Percentiles rank a stretch among this genome's conserved stretches.
Evolutionary conservation across 2,329 filamentous ascomycete species (phyloP).

Genomic region (Aspergillus arachidicola): DNA sequence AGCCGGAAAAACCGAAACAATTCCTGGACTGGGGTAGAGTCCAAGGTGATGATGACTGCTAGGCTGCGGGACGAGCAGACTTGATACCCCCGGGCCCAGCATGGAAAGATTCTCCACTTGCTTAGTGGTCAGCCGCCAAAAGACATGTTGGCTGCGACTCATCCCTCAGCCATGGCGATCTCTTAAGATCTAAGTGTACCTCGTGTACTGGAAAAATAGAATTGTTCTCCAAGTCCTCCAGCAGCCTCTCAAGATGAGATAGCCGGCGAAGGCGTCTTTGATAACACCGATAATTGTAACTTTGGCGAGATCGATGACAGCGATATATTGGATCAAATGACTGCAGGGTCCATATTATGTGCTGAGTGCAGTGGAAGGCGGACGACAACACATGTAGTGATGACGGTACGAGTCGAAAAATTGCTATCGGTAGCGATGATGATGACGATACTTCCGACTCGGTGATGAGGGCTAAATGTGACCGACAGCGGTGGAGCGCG

Average conservation of each 20-base stretch:
- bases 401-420: background rate
- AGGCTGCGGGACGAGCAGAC: background rate
- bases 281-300: background rate
- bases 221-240: no score
- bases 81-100: background rate
- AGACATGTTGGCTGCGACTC: background rate
- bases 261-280: background rate
- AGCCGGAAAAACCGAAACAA: background rate
- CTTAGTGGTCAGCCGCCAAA: background rate
- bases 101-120: background rate
- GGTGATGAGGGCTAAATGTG: no score
- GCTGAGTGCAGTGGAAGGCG: background rate
- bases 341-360: background rate
- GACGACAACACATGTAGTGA: background rate
- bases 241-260: background rate
- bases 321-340: background rate
- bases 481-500: background rate
- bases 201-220: background rate
- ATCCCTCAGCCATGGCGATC: background rate
- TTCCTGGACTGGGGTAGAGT: background rate
- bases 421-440: background rate
- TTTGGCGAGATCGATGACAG: background rate
- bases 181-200: background rate
- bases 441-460: background rate
- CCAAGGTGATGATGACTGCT: background rate